These are phyloP conservation scores for Cydonia oblonga DNA, from an alignment of 331 rosid species.

Conservation along the genomic window DNA sequence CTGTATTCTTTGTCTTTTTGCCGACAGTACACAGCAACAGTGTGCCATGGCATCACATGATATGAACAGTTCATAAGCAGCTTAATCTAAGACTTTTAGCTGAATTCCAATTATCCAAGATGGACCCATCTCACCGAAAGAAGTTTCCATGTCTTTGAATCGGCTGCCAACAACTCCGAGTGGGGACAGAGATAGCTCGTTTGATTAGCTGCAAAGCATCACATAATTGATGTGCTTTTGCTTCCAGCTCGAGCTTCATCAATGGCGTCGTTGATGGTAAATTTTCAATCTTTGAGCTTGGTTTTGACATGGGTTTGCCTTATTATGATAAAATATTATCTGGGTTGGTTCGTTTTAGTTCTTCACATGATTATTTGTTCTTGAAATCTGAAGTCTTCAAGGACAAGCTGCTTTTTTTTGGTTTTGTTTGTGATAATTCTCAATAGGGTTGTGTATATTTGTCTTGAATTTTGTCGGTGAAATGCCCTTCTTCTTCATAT, in stretches of 20 bases:
- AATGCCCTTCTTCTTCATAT: background rate
- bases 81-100: background rate
- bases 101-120: too few species aligned
- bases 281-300: constrained; percentile 11
- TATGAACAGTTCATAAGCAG: background rate
- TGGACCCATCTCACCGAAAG: constrained; percentile 14
- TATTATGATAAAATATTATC: background rate
- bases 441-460: background rate
- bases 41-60: background rate
- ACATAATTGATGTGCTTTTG: constrained; percentile 4
- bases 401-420: background rate
- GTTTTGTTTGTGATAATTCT: background rate
- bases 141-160: background rate
- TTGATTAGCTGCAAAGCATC: background rate
- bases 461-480: background rate
- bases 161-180: constrained; percentile 3
- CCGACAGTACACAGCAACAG: background rate
- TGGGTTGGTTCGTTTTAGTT: constrained; percentile 20
- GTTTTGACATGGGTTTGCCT: constrained; percentile 6
- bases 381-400: background rate
- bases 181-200: constrained; percentile 4
- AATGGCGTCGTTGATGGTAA: constrained; percentile 15
- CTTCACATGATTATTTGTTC: background rate
- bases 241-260: constrained; percentile 2
- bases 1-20: background rate